phyloP scores from a whole-genome alignment of 768 basidiomycete genomes.

The Suillus americanus region DNA sequence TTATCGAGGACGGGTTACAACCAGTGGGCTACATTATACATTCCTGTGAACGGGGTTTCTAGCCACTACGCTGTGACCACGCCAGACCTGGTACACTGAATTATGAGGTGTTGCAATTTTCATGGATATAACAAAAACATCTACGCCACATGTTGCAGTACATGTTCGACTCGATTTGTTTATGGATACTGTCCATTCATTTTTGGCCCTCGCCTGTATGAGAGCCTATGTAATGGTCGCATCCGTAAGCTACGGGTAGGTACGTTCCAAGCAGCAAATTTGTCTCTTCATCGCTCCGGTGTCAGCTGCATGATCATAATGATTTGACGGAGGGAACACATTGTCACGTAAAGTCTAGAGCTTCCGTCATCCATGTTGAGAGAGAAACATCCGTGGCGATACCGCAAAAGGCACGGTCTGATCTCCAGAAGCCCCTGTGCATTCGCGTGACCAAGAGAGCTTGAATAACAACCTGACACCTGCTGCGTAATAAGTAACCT shows the following conservation, averaged over 20 bases:
- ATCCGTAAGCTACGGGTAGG: not conserved
- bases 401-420: not conserved
- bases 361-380: not conserved
- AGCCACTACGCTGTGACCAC: not conserved
- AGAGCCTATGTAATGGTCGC: not conserved
- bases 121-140: conserved; percentile 37
- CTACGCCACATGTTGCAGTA: conserved; percentile 32
- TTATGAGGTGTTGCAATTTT: conserved; percentile 44
- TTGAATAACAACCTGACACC: not conserved
- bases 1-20: not conserved
- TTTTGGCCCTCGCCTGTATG: not conserved
- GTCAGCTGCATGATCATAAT: not conserved
- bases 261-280: not conserved
- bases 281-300: not conserved
- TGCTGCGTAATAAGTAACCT: not conserved
- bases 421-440: not conserved
- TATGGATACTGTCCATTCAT: not conserved
- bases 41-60: not conserved
- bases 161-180: not conserved
- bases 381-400: not conserved
- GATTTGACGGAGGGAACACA: not conserved
- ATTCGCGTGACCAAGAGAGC: not conserved
- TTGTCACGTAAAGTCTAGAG: not conserved
- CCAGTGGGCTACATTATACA: not conserved
- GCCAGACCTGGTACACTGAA: conserved; percentile 10